Evolutionary conservation across 2,329 filamentous ascomycete species (phyloP).

Genomic region (Ophiostoma sp.): DNA sequence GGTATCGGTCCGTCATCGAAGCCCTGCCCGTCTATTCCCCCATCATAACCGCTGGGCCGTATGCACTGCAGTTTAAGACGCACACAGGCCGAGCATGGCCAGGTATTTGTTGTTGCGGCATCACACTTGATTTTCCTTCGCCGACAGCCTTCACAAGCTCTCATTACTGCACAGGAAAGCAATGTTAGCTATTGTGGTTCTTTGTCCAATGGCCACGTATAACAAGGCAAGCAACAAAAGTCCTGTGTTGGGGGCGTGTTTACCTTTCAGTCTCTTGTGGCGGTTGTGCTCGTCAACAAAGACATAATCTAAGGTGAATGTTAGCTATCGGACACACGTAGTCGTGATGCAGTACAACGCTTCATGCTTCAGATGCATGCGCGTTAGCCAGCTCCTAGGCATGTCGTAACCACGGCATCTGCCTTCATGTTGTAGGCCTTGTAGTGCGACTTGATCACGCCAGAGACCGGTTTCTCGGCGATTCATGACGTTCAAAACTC

Average conservation of each 20-base stretch:
- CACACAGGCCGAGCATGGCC: constrained; percentile 93
- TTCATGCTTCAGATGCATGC: neutral
- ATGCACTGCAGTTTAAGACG: constrained; percentile 90
- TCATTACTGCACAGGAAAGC: constrained; percentile 66
- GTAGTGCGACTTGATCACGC: neutral
- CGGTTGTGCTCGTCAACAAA: constrained; percentile 98
- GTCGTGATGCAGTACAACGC: neutral
- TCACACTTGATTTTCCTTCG: constrained; percentile 98
- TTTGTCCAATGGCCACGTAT: too few species aligned
- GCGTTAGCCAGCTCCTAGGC: neutral
- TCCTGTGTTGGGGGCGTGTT: constrained; percentile 24
- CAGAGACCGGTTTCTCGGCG: neutral
- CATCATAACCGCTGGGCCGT: constrained; percentile 68
- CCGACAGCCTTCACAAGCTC: constrained; percentile 91
- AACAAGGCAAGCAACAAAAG: neutral
- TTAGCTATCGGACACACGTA: constrained; percentile 28
- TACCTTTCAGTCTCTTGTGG: constrained; percentile 93
- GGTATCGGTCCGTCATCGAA: constrained; percentile 24
- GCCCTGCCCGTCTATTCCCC: constrained; percentile 31
- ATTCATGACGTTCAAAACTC: constrained; percentile 30
- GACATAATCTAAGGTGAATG: constrained; percentile 70
- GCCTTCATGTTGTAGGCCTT: too few species aligned
- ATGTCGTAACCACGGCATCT: neutral
- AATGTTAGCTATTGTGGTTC: constrained; percentile 38
- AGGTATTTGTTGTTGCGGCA: constrained; percentile 91